Percentiles rank a stretch among this genome's conserved stretches.
These are phyloP conservation scores for Thielaviopsis musarum DNA, from an alignment of 2,329 filamentous ascomycete species.

Conservation along the genomic window DNA sequence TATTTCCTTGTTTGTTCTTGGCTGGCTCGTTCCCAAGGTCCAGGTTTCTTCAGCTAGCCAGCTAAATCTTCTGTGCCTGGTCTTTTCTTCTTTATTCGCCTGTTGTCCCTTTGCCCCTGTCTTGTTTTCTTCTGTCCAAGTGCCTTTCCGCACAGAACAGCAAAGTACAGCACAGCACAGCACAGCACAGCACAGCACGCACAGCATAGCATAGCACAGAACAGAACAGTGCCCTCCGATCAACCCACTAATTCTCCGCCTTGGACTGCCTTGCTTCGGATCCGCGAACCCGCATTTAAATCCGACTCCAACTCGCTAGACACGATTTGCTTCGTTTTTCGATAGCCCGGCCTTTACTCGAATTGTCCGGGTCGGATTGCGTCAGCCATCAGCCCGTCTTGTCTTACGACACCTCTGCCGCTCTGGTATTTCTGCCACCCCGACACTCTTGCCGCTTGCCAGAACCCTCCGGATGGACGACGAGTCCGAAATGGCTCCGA, in stretches of 20 bases:
- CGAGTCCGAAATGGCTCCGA: conserved; percentile 29
- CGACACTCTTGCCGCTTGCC: conserved; percentile 16
- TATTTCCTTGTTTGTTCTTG: background rate
- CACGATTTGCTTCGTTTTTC: no score
- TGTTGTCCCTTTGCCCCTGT: background rate
- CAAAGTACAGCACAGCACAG: background rate
- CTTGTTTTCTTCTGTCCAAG: background rate
- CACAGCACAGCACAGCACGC: no score
- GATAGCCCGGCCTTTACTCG: no score
- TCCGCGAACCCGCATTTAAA: no score
- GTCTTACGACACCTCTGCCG: background rate
- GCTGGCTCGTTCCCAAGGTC: background rate
- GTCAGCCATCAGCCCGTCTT: background rate
- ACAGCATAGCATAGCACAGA: no score
- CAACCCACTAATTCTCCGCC: no score
- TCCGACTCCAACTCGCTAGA: no score
- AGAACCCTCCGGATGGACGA: conserved; percentile 13
- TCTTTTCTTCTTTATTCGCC: background rate
- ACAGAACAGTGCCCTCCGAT: no score
- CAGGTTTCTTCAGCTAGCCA: no score
- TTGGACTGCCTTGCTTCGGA: no score
- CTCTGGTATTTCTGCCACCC: background rate
- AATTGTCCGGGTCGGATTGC: no score
- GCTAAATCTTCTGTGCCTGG: background rate
- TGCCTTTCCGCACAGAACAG: background rate